Conservation (phyloP, 257 asterid genomes). For the Plantago major region DNA sequence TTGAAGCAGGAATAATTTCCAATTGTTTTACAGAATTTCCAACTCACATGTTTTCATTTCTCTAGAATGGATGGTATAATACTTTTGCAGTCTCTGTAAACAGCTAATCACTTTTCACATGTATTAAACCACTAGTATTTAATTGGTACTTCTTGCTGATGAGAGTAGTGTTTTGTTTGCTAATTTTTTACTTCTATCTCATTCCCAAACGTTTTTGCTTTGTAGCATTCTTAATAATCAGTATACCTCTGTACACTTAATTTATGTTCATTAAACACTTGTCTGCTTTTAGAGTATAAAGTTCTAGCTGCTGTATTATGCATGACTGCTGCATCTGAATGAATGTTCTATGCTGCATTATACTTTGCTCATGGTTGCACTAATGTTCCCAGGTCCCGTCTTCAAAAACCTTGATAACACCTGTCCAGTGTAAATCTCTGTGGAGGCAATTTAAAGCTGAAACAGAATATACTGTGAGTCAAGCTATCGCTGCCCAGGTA, state of each 20-base stretch:
- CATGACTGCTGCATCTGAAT: conserved; percentile 9
- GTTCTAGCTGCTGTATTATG: conserved; percentile 6
- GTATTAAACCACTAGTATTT: neutral
- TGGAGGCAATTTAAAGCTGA: conserved; percentile 89
- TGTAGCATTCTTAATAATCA: neutral
- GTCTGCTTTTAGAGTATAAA: conserved; percentile 3
- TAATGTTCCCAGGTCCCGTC: conserved; percentile 51
- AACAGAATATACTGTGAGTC: conserved; percentile 88
- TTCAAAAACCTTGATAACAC: conserved; percentile 75
- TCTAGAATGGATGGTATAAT: no score
- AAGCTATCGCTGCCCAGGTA: conserved; percentile 96
- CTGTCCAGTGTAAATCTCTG: conserved; percentile 85
- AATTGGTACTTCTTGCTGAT: neutral
- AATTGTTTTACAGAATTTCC: no score
- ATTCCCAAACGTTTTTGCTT: neutral
- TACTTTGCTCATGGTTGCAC: conserved; percentile 19
- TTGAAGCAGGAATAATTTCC: no score
- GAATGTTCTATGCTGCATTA: neutral
- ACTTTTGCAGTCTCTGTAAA: neutral
- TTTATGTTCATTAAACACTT: neutral
- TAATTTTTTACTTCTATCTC: neutral
- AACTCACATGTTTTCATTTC: no score
- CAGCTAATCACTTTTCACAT: conserved; percentile 4
- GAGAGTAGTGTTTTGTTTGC: neutral
- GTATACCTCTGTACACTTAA: neutral